phyloP scores from a whole-genome alignment of 768 basidiomycete species.

The Leucocoprinus birnbaumii region DNA sequence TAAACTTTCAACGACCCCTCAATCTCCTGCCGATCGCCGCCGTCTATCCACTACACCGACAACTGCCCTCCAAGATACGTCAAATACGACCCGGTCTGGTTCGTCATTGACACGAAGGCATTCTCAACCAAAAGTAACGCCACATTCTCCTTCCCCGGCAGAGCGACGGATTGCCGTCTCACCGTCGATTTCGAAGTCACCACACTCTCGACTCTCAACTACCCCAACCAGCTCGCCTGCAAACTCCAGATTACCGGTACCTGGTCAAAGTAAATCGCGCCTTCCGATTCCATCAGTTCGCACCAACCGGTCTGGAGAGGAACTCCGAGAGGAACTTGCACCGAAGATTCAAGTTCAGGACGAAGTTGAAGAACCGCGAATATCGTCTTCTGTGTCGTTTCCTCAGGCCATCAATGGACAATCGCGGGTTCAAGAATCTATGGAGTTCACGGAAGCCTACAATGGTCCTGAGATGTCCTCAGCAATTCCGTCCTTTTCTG shows the following conservation, averaged over 20 bases:
- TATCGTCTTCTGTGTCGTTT: neutral
- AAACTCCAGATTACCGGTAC: conserved; percentile 1
- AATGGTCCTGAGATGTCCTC: conserved; percentile 3
- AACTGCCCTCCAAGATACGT: neutral
- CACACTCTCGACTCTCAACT: conserved; percentile 1
- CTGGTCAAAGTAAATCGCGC: neutral
- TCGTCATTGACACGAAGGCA: neutral
- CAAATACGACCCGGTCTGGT: neutral
- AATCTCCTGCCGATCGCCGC: neutral
- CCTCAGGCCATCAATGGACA: neutral
- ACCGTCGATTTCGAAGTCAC: neutral
- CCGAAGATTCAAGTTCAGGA: neutral
- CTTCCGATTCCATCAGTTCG: neutral
- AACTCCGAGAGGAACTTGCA: neutral
- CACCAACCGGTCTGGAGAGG: neutral
- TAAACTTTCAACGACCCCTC: conserved; percentile 7
- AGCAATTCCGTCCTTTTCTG: conserved; percentile 4
- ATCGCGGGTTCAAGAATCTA: conserved; percentile 7
- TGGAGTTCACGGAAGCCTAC: conserved; percentile 11
- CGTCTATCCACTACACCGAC: neutral
- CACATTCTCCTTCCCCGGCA: conserved; percentile 9
- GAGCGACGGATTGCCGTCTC: conserved; percentile 3
- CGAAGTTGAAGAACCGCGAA: neutral
- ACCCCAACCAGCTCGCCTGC: neutral
- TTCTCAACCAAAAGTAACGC: conserved; percentile 4